Evolutionary conservation across 2,329 filamentous ascomycete species (phyloP).

Genomic region (Epichloe bromicola): DNA sequence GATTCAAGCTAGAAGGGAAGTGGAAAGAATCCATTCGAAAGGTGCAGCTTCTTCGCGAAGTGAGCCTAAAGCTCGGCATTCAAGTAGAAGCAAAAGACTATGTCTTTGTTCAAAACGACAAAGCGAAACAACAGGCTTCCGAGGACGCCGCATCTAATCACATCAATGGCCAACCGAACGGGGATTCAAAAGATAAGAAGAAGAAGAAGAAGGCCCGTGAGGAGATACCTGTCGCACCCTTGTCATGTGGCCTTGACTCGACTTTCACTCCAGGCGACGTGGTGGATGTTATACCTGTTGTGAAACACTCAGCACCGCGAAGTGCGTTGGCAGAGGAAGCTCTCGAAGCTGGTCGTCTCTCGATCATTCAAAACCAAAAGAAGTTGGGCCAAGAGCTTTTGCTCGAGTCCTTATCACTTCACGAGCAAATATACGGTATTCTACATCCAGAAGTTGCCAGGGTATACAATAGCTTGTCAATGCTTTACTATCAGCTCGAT

Average conservation of each 20-base stretch:
- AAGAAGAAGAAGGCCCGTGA: constrained; percentile 56
- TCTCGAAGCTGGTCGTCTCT: constrained; percentile 87
- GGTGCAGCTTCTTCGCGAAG: constrained; percentile 77
- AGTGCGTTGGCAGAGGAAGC: constrained; percentile 90
- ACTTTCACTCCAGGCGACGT: constrained; percentile 73
- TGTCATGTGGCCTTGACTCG: constrained; percentile 26
- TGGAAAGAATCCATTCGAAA: constrained; percentile 60
- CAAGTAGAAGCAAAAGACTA: constrained; percentile 65
- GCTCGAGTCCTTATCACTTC: constrained; percentile 86
- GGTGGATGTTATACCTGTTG: constrained; percentile 80
- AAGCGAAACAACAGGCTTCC: constrained; percentile 18
- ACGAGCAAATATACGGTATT: constrained; percentile 98
- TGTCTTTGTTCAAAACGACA: constrained; percentile 18
- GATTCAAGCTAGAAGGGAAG: constrained; percentile 54
- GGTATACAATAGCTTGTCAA: constrained; percentile 88
- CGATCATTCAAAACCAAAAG: constrained; percentile 88
- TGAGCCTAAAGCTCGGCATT: constrained; percentile 77
- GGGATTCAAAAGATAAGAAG: constrained; percentile 29
- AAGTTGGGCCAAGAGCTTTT: constrained; percentile 92
- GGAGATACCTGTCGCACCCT: constrained; percentile 33
- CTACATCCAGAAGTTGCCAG: constrained; percentile 92
- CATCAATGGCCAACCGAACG: constrained; percentile 28
- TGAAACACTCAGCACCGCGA: constrained; percentile 88
- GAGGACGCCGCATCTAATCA: constrained; percentile 19
- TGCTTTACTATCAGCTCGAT: constrained; percentile 94